These are phyloP conservation scores for Piromyces finnis DNA, from an alignment of 192 early-diverging fungal species.

Conservation along the genomic window DNA sequence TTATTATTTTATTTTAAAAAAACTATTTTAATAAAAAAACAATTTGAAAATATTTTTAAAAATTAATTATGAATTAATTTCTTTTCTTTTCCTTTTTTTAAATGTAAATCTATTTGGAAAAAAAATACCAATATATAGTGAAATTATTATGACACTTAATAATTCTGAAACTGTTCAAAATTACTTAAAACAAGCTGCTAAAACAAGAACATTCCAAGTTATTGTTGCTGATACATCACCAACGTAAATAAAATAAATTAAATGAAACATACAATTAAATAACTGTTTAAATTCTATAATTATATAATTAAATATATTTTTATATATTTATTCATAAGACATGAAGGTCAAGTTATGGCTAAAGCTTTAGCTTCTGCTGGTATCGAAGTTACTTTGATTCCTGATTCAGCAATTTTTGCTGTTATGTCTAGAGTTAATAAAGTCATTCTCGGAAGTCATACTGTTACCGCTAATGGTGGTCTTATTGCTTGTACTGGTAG, in stretches of 20 bases:
- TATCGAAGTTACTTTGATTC: slow-evolving; percentile 80
- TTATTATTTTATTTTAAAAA: too few species aligned
- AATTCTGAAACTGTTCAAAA: slow-evolving; percentile 64
- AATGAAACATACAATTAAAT: too few species aligned
- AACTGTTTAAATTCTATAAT: too few species aligned
- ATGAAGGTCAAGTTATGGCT: slow-evolving; percentile 75
- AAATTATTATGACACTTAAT: slow-evolving; percentile 89
- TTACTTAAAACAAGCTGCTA: slow-evolving; percentile 72
- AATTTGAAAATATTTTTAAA: too few species aligned
- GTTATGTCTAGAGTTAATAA: slow-evolving; percentile 97
- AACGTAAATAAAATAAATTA: slow-evolving; percentile 32
- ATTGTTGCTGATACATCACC: slow-evolving; percentile 87
- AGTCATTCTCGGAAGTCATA: slow-evolving; percentile 80
- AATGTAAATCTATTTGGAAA: too few species aligned
- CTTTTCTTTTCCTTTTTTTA: too few species aligned
- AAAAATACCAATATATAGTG: too few species aligned
- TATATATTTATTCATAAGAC: slow-evolving; percentile 13
- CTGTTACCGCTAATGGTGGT: slow-evolving; percentile 82
- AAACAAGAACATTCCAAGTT: slow-evolving; percentile 79
- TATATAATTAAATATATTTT: too few species aligned
- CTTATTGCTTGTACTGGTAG: slow-evolving; percentile 66
- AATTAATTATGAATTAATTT: too few species aligned
- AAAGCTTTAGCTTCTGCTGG: slow-evolving; percentile 45
- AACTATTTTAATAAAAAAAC: too few species aligned
- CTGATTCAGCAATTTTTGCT: slow-evolving; percentile 86